Evolutionary conservation across 225 moss, liverwort and hornwort genomes (phyloP), one percentile per base, ranked within the genome.

Genomic region (Anthoceros angustus): DNA sequence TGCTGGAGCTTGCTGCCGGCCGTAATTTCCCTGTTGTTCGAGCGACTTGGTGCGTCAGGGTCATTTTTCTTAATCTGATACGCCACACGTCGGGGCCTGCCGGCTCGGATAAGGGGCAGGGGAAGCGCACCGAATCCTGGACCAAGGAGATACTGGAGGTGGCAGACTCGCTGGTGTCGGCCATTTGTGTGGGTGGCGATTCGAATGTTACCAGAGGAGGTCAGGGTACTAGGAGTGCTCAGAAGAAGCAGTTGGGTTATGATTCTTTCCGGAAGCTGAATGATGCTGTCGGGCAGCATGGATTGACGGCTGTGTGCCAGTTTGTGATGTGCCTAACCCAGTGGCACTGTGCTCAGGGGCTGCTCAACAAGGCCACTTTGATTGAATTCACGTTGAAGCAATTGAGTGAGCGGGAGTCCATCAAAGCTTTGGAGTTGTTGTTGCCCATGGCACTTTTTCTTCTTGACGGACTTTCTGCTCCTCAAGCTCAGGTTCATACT

Each of bases 351-450:
- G 82, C 86, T 23, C 92, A 98, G 83, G 98, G 98, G 43, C 82
- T 98, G 12, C 80, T 98, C 49, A 84, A 92, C 69, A 80, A 87
- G 41, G 70, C 86, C 69, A 87, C 89, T 74, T 77, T 98, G 71
- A 87, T 98, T 75, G 98, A 98, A n/a, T 98, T 92, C 88, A 81
- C 84, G 62, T 70, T 98, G 64, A 98, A 86, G 79, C 89, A 92
- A 74, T 71, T 26, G 69, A 82, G 89, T 88, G 98, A 92, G 25
- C 89, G 86, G 73, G 90, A 86, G 69, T 87, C 84, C 45, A 67
- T 86, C 77, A 84, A 89, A 69, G 84, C 88, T 38, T 73, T 98
- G 62, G 85, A 89, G 64, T 74, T 92, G 62, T 78, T 98, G 64
- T 76, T 98, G 67, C 98, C 98, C 39, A 66, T 98, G 39, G 72